Evolutionary conservation across 805 yeast genomes (phyloP), one percentile per base, ranked within the genome.

Genomic region (Wickerhamomyces alni): DNA sequence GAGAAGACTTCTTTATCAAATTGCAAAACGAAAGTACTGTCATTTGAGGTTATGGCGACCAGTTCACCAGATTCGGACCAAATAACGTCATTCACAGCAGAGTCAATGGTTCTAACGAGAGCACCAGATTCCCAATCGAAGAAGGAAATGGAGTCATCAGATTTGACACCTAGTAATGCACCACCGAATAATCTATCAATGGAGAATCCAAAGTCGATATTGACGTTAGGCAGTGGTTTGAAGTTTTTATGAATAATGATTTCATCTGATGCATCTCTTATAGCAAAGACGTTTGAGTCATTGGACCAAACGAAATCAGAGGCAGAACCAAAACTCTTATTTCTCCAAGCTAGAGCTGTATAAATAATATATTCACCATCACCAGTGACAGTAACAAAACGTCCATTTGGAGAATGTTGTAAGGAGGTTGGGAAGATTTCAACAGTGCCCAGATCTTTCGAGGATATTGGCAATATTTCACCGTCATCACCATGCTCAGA

Each of bases 261-360:
- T 19, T 73, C 63, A 41, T 82, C 72, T 26, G 70, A 65, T 17
- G 81, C 69, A 58, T 84, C 91, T 48, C 89, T 76, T 35, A 87
- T 75, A 29, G 96, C 99, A 64, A 76, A 93, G 47, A 80, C 72
- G 57, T 84, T 86, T 3, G 95, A 79, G 63, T 91, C 97, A 38
- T 83, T 80, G 45, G 94, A 88, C 99, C 99, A 93, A 32, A 79
- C 95, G 60, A 94, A 87, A 57, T 88, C 97, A 40, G 79, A 66
- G 17, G 95, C 96, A 41, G 77, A 74, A 46, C 98, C 98, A 62
- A 85, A 93, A 36, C 88, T 73, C 67, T 88, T 93, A 56, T 91
- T 88, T 69, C 99, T 80, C 99, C 99, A 93, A 1, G 98, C 98
- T 54, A 93, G 74, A 2, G 99, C 91, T 2, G 98, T 89, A 66